Percentiles rank a stretch among this genome's conserved stretches.
phyloP scores from a whole-genome alignment of 2,329 filamentous ascomycete genomes.

The Trichoderma polysporum region DNA sequence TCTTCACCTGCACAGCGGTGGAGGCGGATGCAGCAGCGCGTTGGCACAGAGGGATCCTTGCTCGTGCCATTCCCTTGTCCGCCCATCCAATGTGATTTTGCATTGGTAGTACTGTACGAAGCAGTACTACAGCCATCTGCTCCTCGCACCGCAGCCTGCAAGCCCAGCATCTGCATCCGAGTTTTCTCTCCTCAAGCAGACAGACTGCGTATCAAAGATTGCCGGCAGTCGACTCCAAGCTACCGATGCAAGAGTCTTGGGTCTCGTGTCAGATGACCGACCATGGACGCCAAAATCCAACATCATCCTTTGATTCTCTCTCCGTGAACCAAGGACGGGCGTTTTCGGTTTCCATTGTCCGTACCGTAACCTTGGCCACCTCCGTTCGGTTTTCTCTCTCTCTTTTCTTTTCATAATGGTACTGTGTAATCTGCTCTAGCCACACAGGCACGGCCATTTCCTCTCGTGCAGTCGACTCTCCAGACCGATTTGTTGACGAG shows the following conservation, averaged over 20 bases:
- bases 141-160: neutral
- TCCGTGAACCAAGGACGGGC: neutral
- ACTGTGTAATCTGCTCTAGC: neutral
- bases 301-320: conserved; percentile 1
- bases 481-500: neutral
- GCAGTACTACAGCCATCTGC: conserved; percentile 1
- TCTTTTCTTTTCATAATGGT: neutral
- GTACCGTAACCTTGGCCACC: neutral
- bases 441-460: conserved; percentile 5
- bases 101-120: no score
- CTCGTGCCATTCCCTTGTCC: conserved; percentile 2
- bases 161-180: conserved; percentile 10
- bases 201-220: neutral
- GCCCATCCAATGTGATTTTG: neutral
- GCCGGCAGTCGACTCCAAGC: conserved; percentile 10
- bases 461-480: neutral
- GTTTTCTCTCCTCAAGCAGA: neutral
- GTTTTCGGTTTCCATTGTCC: neutral
- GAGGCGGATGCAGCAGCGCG: conserved; percentile 19
- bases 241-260: conserved; percentile 15
- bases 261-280: conserved; percentile 19
- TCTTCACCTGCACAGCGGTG: conserved; percentile 12
- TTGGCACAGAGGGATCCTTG: conserved; percentile 16
- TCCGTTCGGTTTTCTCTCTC: neutral
- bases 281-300: conserved; percentile 19